Evolutionary conservation across 176 grass and related monocot genomes (phyloP).

Genomic region (Saccharum officinarum): DNA sequence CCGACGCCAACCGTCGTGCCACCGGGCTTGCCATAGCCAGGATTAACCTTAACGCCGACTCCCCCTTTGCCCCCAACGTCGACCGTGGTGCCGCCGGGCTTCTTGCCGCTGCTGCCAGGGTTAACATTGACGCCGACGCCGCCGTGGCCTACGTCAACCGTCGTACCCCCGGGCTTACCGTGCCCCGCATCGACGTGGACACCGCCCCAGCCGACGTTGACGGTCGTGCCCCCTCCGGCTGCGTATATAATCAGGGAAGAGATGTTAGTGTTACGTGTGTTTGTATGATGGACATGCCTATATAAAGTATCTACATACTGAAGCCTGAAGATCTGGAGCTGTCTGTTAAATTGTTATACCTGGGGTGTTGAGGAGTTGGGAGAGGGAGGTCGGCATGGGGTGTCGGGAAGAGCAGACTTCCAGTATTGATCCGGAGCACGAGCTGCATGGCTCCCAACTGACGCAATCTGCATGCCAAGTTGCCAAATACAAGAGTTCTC

Average conservation of each 20-base stretch:
- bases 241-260: neutral
- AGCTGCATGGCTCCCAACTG: constrained; percentile 54
- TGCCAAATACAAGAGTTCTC: neutral
- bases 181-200: constrained; percentile 55
- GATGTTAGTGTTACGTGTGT: neutral
- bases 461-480: constrained; percentile 40
- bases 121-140: constrained; percentile 40
- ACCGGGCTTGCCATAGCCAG: constrained; percentile 52
- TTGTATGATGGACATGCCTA: neutral
- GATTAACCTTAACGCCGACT: constrained; percentile 45
- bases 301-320: neutral
- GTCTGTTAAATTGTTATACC: constrained; percentile 12
- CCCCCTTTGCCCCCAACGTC: constrained; percentile 37
- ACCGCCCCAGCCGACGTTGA: constrained; percentile 47
- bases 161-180: constrained; percentile 43
- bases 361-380: constrained; percentile 36
- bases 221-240: constrained; percentile 56
- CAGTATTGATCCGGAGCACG: constrained; percentile 57
- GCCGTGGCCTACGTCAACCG: constrained; percentile 42
- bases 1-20: constrained; percentile 37
- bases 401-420: constrained; percentile 55
- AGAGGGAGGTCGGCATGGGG: constrained; percentile 66
- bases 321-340: neutral
- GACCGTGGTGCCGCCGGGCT: constrained; percentile 48
- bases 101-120: constrained; percentile 1